Evolutionary conservation across 2,329 filamentous ascomycete species (phyloP).

Genomic region (Zopfia rhizophila): DNA sequence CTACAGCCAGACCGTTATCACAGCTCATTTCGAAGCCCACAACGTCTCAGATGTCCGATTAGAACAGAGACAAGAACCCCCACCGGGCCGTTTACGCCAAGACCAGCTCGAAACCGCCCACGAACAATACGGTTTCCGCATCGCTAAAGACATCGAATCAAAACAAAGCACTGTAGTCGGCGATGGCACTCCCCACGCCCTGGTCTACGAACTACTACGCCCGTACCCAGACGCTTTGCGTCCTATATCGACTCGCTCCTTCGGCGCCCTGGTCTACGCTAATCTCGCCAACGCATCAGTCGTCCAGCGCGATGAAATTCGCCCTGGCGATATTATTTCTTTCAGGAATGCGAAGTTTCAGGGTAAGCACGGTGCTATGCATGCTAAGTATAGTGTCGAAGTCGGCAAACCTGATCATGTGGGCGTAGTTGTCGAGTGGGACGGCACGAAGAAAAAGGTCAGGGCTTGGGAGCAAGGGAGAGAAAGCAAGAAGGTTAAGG

Average conservation of each 20-base stretch:
- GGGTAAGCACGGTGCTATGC: conserved; percentile 94
- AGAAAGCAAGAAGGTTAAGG: conserved; percentile 91
- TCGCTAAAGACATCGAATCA: conserved; percentile 74
- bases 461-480: conserved; percentile 94
- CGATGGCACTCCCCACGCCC: conserved; percentile 80
- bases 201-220: conserved; percentile 82
- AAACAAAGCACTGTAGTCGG: conserved; percentile 85
- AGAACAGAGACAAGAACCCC: conserved; percentile 87
- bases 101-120: conserved; percentile 93
- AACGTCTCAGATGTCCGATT: conserved; percentile 78
- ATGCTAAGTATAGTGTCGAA: conserved; percentile 89
- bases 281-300: conserved; percentile 96
- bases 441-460: conserved; percentile 98
- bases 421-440: conserved; percentile 93
- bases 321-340: conserved; percentile 89
- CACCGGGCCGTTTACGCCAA: conserved; percentile 83
- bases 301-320: conserved; percentile 90
- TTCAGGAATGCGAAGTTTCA: conserved; percentile 95
- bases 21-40: conserved; percentile 78
- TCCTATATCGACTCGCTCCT: conserved; percentile 88
- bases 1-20: conserved; percentile 94
- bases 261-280: conserved; percentile 90
- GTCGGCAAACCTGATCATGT: conserved; percentile 92
- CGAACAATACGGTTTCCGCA: conserved; percentile 79
- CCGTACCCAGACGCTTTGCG: conserved; percentile 78